Evolutionary conservation across 768 basidiomycete genomes (phyloP), one percentile per base, ranked within the genome.

Genomic region (Amanita pallidorosea): DNA sequence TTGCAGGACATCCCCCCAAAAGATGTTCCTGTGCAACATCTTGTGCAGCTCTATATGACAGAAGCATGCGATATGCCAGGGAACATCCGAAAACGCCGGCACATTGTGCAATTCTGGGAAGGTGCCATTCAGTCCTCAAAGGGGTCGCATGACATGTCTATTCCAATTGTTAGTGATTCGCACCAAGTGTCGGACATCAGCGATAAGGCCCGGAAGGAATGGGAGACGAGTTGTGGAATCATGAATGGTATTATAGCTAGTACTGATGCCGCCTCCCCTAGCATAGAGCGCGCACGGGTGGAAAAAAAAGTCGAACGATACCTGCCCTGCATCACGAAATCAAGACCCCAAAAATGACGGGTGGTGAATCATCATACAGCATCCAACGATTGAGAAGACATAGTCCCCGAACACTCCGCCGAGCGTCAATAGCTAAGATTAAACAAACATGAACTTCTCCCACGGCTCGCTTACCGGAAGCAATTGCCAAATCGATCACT

Each of bases 401-500:
- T 29, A 45, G n/a, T 45, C 43, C 43, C 43, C 43, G 43, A 45
- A 45, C 43, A 45, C 43, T 45, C 43, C 6, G 43, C 25, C 17
- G 22, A 29, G 43, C 43, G 43, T 17, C 27, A 45, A 45, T 27
- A 20, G 11, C 40, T 41, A 41, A 20, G 11, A 41, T 43, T 43
- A 23, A 29, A 45, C 27, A 27, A 25, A 8, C 9, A 9, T 34
- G 12, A 8, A 11, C 5, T 18, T 22, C 23, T 47, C 35, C 34
- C 45, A 47, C 31, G 35, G 35, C 5, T 31, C 33, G 33, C 31
- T 35, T 23, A 35, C 18, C 33, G 12, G n/a, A 35, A 15, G 7
- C 8, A 20, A 31, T 12, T 45, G 33, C 33, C 33, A n/a, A 25
- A 35, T 35, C n/a, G 3, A 34, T n/a, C 34, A 36, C 20, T 13